Conservation (phyloP, 495 filamentous ascomycete species). For the Xylaria telfairii region DNA sequence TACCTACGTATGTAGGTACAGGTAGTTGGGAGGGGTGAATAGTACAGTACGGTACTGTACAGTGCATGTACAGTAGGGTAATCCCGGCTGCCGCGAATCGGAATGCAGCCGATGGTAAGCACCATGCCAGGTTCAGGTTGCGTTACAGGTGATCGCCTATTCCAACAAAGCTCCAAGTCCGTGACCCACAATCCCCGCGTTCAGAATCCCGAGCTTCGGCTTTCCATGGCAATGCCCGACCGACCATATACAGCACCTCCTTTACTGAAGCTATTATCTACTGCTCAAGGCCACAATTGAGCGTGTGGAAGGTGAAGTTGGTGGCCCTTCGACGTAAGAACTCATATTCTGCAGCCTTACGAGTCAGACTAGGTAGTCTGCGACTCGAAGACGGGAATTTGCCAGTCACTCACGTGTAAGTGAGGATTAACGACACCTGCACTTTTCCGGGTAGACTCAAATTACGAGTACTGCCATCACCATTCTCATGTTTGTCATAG, state of each 20-base stretch:
- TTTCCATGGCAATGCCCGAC: background rate
- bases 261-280: background rate
- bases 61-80: too few relatives aligned
- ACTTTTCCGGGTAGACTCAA: background rate
- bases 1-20: background rate
- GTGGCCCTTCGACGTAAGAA: background rate
- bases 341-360: background rate
- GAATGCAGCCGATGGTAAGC: constrained; percentile 12
- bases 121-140: background rate
- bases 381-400: background rate
- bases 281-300: background rate
- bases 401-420: background rate
- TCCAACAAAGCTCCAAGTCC: background rate
- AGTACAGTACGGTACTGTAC: background rate
- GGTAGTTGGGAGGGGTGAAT: background rate
- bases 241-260: background rate
- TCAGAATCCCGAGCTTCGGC: background rate
- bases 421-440: too few relatives aligned
- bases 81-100: background rate
- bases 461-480: background rate
- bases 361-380: background rate
- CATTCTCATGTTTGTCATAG: background rate
- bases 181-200: constrained; percentile 4
- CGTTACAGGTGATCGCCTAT: background rate
- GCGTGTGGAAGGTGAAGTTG: background rate